Evolutionary conservation across 176 grass and related monocot genomes (phyloP).

Genomic region (Areca catechu): DNA sequence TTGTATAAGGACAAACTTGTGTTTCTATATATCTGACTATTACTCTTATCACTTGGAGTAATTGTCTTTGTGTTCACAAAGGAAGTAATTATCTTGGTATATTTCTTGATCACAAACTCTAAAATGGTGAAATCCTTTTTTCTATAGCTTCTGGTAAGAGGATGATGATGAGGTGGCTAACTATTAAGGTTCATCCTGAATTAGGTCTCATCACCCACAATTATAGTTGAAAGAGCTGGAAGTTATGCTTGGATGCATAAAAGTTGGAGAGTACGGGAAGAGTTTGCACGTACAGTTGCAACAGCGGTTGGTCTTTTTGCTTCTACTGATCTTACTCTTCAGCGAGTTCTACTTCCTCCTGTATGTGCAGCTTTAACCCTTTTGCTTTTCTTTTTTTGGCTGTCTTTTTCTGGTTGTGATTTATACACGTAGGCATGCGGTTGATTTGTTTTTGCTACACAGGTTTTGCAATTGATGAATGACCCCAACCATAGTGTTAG

Average conservation of each 20-base stretch:
- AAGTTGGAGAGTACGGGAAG: conserved; percentile 83
- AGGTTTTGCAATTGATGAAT: conserved; percentile 76
- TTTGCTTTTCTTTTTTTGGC: neutral
- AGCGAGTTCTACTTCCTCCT: conserved; percentile 67
- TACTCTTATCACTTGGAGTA: too few species aligned
- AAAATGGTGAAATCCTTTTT: neutral
- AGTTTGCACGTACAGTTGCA: conserved; percentile 76
- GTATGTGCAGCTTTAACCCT: conserved; percentile 29
- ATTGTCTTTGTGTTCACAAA: too few species aligned
- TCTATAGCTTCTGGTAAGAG: neutral
- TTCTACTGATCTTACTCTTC: conserved; percentile 74
- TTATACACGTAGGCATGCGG: neutral
- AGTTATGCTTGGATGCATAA: conserved; percentile 83
- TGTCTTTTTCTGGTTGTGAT: neutral
- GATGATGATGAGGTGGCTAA: neutral
- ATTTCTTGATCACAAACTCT: too few species aligned
- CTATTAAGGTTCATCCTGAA: conserved; percentile 8
- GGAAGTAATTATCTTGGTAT: too few species aligned
- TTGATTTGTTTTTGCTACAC: conserved; percentile 15
- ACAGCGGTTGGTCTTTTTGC: conserved; percentile 68
- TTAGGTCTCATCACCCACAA: conserved; percentile 84
- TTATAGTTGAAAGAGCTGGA: conserved; percentile 93
- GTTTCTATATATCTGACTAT: too few species aligned
- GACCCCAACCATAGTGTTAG: conserved; percentile 87
- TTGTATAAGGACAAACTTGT: too few species aligned